Base-by-base conservation (phyloP, 2,329 filamentous ascomycete genomes). In the Stemphylium beticola region DNA sequence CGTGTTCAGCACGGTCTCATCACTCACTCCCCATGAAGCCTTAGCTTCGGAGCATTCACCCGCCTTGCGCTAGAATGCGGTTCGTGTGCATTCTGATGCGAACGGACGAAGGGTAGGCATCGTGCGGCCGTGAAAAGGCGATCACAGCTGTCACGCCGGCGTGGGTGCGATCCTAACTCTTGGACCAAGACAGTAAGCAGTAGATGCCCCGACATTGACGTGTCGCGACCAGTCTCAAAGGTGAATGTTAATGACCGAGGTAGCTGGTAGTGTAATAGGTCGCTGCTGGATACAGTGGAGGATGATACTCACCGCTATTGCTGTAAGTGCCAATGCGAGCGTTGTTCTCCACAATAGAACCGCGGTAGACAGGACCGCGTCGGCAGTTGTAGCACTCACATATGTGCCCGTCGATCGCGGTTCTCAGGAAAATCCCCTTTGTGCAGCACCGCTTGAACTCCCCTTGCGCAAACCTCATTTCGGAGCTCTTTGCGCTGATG, bases 131-230 rank as follows among this genome's bases (percentile, higher is more conserved):
- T 41, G 46, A 51, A 39, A 41, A 41, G 62, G 57, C 63, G 61
- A 63, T 64, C 60, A 65, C 60, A 61, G 64, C 57, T 61, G 60
- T 66, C 50, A 63, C 56, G 32, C 41, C 33, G 37, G 40, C 43
- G 42, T 44, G 40, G 52, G 39, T 37, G 36, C 32, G 36, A 32
- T 43, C 26, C 29, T 54, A 58, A 55, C 51, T 55, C 54, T 51
- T 54, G 48, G 50, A 41, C 40, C 39, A 34, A 40, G 42, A 49
- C 36, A 42, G 49, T 46, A 44, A 29, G 46, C 44, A 33, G 44
- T 56, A 52, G 56, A 52, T 31, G 39, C 49, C 54, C 59, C 61
- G 57, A 63, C 62, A 51, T 52, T 53, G 54, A 56, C 55, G 55
- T 59, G 61, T 64, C 59, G 58, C 49, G 51, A 44, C 6, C 14